A percentile compares a stretch with the other conserved stretches of the same genome.
phyloP scores from a whole-genome alignment of 2,329 filamentous ascomycete species.

The Phoma sp. region DNA sequence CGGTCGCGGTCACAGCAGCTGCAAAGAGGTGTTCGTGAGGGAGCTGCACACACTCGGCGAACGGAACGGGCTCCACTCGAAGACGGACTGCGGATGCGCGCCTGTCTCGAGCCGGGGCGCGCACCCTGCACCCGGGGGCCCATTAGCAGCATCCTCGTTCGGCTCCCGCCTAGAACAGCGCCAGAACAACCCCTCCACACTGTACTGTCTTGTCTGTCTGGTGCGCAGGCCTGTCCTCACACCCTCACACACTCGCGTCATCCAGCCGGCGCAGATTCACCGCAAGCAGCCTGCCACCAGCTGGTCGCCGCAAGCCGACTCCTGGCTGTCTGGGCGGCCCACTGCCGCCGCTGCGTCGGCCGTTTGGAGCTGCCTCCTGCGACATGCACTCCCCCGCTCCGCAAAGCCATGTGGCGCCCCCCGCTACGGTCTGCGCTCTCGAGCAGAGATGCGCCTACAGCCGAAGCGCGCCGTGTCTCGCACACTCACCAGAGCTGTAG shows the following conservation, averaged over 20 bases:
- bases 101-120: conserved; percentile 20
- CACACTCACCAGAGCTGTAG: neutral
- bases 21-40: conserved; percentile 8
- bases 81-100: conserved; percentile 15
- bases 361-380: conserved; percentile 11
- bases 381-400: conserved; percentile 3
- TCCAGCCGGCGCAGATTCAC: conserved; percentile 1
- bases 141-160: conserved; percentile 6
- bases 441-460: conserved; percentile 1
- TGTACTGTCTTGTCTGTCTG: neutral
- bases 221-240: neutral
- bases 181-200: conserved; percentile 10
- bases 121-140: conserved; percentile 20
- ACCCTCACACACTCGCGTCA: conserved; percentile 9
- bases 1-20: neutral
- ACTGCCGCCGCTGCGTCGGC: neutral
- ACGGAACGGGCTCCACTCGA: conserved; percentile 23
- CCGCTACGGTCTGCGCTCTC: neutral
- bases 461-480: conserved; percentile 4
- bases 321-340: neutral
- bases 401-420: conserved; percentile 11
- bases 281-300: conserved; percentile 3
- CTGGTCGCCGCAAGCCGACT: neutral
- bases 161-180: conserved; percentile 20
- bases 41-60: conserved; percentile 7